Conservation (phyloP, 345 rosid genomes). For the Kernera saxatilis region DNA sequence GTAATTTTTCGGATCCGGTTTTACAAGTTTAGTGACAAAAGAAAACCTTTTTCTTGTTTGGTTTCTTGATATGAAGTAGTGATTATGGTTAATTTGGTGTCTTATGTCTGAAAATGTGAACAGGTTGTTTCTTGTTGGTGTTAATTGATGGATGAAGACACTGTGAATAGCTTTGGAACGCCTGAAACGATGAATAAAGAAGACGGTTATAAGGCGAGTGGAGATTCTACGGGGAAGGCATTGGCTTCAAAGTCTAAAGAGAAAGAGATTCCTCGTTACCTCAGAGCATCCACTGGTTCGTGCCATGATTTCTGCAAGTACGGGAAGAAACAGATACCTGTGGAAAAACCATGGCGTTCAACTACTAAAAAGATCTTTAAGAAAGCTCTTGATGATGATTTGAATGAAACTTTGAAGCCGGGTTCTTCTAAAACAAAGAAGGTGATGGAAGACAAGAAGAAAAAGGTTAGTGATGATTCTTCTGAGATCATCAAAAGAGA, state of each 20-base stretch:
- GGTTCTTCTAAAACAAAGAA: constrained; percentile 29
- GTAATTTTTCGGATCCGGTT: not conserved
- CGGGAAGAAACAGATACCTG: constrained; percentile 47
- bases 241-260: constrained; percentile 30
- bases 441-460: constrained; percentile 17
- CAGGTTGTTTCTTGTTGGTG: constrained; percentile 7
- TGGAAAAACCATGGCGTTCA: constrained; percentile 45
- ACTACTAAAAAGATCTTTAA: constrained; percentile 34
- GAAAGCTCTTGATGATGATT: constrained; percentile 32
- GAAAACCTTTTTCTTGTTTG: not conserved
- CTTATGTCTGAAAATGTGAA: not conserved
- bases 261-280: constrained; percentile 58
- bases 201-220: constrained; percentile 11
- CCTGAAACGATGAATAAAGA: constrained; percentile 27
- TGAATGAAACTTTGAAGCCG: constrained; percentile 25
- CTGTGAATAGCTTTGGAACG: constrained; percentile 23
- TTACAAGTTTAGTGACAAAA: not conserved
- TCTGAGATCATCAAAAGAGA: constrained; percentile 28
- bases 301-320: constrained; percentile 90
- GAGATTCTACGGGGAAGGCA: constrained; percentile 39
- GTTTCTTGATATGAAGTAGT: not conserved
- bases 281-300: constrained; percentile 80
- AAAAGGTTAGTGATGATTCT: constrained; percentile 13
- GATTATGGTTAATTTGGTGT: constrained; percentile 1
- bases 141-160: constrained; percentile 43